Conservation (phyloP, 176 grass and related monocot species). For the Bonia amplexicaulis region DNA sequence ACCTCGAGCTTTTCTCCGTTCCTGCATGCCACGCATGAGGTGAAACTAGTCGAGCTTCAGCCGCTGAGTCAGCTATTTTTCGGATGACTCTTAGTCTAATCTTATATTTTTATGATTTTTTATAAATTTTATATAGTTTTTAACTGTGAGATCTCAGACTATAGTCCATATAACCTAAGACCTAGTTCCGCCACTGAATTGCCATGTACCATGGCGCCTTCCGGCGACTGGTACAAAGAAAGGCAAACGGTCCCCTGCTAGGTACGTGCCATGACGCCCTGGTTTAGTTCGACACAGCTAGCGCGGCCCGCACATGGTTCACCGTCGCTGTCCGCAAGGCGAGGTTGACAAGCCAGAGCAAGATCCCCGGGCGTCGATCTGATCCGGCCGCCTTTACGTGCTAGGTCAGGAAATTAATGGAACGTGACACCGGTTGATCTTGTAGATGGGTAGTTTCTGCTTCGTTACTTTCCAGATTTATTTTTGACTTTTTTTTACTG, state of each 20-base stretch:
- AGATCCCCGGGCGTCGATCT: neutral
- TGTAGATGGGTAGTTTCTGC: neutral
- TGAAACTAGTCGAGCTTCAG: too few species aligned
- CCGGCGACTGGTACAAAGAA: neutral
- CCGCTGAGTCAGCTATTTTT: too few species aligned
- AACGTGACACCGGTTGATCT: neutral
- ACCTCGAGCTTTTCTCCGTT: neutral
- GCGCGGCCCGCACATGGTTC: neutral
- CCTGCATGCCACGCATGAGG: too few species aligned
- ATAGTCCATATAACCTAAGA: too few species aligned
- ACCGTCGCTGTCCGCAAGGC: conserved; percentile 6
- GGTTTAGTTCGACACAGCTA: neutral
- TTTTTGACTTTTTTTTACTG: neutral
- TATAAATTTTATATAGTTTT: too few species aligned
- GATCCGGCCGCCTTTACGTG: neutral
- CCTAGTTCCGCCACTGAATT: too few species aligned
- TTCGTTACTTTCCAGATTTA: neutral
- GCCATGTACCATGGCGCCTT: neutral
- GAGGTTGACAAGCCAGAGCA: neutral
- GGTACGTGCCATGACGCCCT: neutral
- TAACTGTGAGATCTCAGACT: too few species aligned
- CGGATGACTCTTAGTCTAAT: too few species aligned
- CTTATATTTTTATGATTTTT: too few species aligned
- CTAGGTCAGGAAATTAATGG: neutral
- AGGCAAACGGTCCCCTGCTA: neutral